Percentiles rank a stretch among this genome's conserved stretches.
Conservation (phyloP, 2,329 filamentous ascomycete genomes). For the Dothideomycetes sp. region DNA sequence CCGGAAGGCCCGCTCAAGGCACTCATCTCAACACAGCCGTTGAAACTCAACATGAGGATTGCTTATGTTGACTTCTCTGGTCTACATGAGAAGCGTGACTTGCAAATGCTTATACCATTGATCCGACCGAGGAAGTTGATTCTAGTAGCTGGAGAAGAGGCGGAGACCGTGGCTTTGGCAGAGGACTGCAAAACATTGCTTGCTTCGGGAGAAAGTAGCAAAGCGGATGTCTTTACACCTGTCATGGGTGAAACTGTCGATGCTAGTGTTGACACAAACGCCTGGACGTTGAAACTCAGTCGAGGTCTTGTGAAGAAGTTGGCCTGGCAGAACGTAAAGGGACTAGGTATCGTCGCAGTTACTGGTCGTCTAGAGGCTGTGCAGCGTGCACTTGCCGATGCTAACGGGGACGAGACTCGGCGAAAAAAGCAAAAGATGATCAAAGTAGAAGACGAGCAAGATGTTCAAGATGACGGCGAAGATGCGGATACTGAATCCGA, state of each 20-base stretch:
- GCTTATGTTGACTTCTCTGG: slow-evolving; percentile 88
- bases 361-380: slow-evolving; percentile 58
- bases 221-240: slow-evolving; percentile 67
- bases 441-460: slow-evolving; percentile 36
- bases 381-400: slow-evolving; percentile 31
- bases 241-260: slow-evolving; percentile 64
- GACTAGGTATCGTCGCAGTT: slow-evolving; percentile 83
- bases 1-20: slow-evolving; percentile 67
- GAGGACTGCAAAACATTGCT: slow-evolving; percentile 66
- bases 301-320: slow-evolving; percentile 76
- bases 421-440: slow-evolving; percentile 45
- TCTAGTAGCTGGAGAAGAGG: slow-evolving; percentile 68
- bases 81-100: slow-evolving; percentile 82
- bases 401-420: slow-evolving; percentile 30
- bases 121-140: slow-evolving; percentile 93
- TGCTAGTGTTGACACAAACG: slow-evolving; percentile 94
- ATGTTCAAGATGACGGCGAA: slow-evolving; percentile 41
- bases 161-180: slow-evolving; percentile 71
- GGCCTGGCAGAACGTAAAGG: slow-evolving; percentile 90
- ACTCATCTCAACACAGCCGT: slow-evolving; percentile 51
- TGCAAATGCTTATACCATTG: slow-evolving; percentile 89
- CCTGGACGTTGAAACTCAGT: slow-evolving; percentile 88
- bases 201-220: slow-evolving; percentile 33
- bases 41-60: slow-evolving; percentile 65
- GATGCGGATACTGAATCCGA: slow-evolving; percentile 23